Percentiles rank a stretch among this genome's conserved stretches.
These are phyloP conservation scores for Zasmidium angulare DNA, from an alignment of 2,329 filamentous ascomycete species.

Conservation along the genomic window DNA sequence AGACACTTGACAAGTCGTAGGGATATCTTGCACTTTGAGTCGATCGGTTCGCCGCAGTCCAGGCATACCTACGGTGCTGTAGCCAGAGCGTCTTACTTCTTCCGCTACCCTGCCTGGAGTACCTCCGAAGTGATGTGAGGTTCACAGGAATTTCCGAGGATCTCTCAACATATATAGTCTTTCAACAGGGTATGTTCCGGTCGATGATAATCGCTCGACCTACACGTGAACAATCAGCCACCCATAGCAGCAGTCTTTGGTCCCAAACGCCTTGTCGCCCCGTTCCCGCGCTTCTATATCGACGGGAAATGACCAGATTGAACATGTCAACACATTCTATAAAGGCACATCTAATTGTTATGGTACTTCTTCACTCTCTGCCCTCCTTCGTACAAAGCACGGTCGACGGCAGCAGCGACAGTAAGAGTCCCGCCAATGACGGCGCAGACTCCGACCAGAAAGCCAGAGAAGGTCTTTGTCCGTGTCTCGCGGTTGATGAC, in stretches of 20 bases:
- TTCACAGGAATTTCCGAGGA: too few relatives aligned
- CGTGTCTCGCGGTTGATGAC: conserved; percentile 94
- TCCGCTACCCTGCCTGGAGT: too few relatives aligned
- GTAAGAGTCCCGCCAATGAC: conserved; percentile 94
- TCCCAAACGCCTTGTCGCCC: neutral
- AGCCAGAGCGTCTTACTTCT: too few relatives aligned
- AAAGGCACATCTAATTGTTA: conserved; percentile 44
- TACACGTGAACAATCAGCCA: neutral
- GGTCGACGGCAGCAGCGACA: conserved; percentile 89
- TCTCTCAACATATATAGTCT: neutral
- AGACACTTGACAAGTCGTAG: too few relatives aligned
- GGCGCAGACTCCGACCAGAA: conserved; percentile 90
- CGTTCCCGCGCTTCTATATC: neutral
- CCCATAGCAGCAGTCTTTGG: neutral
- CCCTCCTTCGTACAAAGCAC: conserved; percentile 85
- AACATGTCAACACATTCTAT: neutral
- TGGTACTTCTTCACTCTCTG: conserved; percentile 85
- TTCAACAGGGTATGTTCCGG: neutral
- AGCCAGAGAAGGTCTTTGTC: conserved; percentile 84
- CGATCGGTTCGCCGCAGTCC: too few relatives aligned
- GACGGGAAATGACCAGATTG: neutral
- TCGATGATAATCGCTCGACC: neutral
- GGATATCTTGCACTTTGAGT: too few relatives aligned
- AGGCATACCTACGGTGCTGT: too few relatives aligned
- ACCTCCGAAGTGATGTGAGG: too few relatives aligned